phyloP scores from a whole-genome alignment of 768 basidiomycete genomes.

The Lanmaoa pseudosensibilis region DNA sequence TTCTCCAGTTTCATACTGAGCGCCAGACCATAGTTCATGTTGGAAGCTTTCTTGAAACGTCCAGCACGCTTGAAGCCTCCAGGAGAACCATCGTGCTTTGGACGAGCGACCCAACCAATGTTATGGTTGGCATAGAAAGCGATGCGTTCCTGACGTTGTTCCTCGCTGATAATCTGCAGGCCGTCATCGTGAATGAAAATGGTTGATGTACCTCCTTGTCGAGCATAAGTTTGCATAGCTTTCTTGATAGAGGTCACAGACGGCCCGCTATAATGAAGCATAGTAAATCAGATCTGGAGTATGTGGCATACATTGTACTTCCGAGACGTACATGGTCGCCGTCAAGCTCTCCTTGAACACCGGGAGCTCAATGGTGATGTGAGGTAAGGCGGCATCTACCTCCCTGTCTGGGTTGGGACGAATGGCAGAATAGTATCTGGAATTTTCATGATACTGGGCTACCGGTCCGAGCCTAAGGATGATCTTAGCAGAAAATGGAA shows the following conservation, averaged over 20 bases:
- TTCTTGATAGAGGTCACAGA: conserved; percentile 71
- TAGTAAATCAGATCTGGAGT: not conserved
- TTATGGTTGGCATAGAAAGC: conserved; percentile 56
- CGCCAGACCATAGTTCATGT: conserved; percentile 79
- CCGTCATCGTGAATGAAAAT: conserved; percentile 67
- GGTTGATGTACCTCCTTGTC: conserved; percentile 58
- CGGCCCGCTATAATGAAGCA: conserved; percentile 49
- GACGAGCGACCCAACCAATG: conserved; percentile 62
- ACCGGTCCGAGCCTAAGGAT: conserved; percentile 69
- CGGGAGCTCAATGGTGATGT: conserved; percentile 79
- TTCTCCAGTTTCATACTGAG: conserved; percentile 39
- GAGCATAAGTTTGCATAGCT: conserved; percentile 65
- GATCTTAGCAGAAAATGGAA: conserved; percentile 5
- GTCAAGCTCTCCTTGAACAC: conserved; percentile 85
- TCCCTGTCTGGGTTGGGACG: conserved; percentile 58
- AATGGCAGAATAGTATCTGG: conserved; percentile 75
- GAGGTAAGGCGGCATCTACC: conserved; percentile 64
- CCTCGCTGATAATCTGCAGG: conserved; percentile 48
- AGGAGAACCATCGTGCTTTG: conserved; percentile 40
- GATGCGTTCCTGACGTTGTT: conserved; percentile 48
- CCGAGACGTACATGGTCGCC: conserved; percentile 66
- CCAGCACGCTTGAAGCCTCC: conserved; percentile 48
- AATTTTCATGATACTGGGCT: conserved; percentile 82
- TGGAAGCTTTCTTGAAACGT: conserved; percentile 91
- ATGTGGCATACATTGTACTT: not conserved